Evolutionary conservation across 257 asterid genomes (phyloP).

Genomic region (Solanum habrochaites): DNA sequence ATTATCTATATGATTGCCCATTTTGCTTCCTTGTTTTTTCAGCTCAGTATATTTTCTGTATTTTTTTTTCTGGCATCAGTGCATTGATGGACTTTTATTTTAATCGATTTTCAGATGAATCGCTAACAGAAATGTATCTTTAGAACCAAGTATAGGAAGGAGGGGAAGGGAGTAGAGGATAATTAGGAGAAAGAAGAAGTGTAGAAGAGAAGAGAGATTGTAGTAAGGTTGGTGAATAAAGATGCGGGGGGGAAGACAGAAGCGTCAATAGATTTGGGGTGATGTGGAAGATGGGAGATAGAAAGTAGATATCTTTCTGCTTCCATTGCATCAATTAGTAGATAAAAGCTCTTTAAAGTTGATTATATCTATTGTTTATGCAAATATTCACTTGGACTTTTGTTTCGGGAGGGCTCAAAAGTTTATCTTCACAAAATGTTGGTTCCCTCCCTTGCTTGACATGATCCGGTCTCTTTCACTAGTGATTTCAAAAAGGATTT

Average conservation of each 20-base stretch:
- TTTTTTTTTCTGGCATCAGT: neutral
- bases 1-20: neutral
- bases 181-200: no score
- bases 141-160: neutral
- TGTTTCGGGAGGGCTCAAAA: neutral
- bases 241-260: no score
- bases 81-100: neutral
- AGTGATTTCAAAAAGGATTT: neutral
- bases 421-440: neutral
- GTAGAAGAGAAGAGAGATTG: no score
- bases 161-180: no score
- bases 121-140: neutral
- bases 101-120: neutral
- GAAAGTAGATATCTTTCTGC: no score
- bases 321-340: neutral
- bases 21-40: neutral
- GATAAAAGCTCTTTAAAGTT: neutral
- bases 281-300: no score
- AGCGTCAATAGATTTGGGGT: no score
- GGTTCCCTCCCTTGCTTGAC: neutral
- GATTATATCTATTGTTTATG: neutral
- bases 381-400: neutral
- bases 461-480: neutral
- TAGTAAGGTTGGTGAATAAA: no score
- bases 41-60: neutral